phyloP scores from a whole-genome alignment of 345 rosid species.

The Carallia brachiata region DNA sequence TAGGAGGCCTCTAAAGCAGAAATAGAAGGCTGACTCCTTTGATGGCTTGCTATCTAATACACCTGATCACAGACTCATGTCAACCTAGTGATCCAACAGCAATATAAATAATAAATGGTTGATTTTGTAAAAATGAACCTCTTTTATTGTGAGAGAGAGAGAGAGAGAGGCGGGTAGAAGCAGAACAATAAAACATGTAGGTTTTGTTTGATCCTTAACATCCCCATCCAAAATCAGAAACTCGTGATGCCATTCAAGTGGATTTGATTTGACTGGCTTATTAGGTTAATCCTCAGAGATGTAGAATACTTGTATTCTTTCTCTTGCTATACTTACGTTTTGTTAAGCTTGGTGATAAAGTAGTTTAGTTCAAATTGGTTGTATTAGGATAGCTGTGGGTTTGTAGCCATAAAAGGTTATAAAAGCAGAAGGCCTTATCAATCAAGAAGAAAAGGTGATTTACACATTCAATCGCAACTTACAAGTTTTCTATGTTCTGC shows the following conservation, averaged over 20 bases:
- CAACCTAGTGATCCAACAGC: conserved; percentile 19
- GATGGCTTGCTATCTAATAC: conserved; percentile 18
- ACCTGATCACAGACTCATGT: conserved; percentile 30
- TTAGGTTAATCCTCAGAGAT: not conserved
- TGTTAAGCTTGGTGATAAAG: not conserved
- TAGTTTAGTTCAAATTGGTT: not conserved
- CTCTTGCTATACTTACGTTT: not conserved
- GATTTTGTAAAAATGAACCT: not conserved
- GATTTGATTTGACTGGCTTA: too few species aligned
- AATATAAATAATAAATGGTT: not conserved
- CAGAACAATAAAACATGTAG: too few species aligned
- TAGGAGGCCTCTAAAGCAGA: conserved; percentile 14
- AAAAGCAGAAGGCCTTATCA: not conserved
- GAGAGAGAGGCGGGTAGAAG: too few species aligned
- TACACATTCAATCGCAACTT: not conserved
- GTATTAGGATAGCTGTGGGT: not conserved
- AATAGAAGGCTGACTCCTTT: conserved; percentile 12
- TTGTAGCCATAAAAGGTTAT: not conserved
- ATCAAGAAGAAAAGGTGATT: not conserved
- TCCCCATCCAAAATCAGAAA: too few species aligned
- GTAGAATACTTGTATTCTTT: too few species aligned
- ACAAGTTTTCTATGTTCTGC: not conserved
- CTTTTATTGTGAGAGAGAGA: not conserved
- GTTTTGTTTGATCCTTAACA: too few species aligned
- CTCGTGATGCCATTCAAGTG: too few species aligned